Conservation (phyloP, 208 protist genomes). For the Leishmania mexicana region DNA sequence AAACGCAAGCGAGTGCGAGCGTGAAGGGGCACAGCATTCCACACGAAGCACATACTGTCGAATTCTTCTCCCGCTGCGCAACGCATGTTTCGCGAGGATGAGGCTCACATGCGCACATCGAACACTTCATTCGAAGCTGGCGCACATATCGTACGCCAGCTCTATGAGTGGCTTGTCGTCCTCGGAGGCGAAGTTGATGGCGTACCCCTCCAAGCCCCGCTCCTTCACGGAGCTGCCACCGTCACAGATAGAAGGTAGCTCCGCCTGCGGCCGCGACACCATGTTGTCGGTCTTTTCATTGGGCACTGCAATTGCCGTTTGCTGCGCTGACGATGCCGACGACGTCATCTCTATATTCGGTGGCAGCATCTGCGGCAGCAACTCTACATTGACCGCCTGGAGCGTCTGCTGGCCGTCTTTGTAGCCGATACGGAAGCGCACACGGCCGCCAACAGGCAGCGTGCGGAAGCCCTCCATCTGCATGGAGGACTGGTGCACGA, state of each 20-base stretch:
- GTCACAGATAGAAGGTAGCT: not conserved
- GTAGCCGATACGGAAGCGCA: slow-evolving; percentile 59
- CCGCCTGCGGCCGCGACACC: not conserved
- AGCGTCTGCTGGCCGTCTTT: slow-evolving; percentile 44
- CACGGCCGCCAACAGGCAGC: slow-evolving; percentile 49
- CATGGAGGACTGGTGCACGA: slow-evolving; percentile 73
- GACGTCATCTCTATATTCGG: not conserved
- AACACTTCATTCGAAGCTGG: not conserved
- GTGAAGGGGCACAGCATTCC: not conserved
- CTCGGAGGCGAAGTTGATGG: not conserved
- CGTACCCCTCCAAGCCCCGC: not conserved
- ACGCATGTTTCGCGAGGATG: not conserved
- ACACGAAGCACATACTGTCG: not conserved
- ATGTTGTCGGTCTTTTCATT: not conserved
- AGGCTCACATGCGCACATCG: no score
- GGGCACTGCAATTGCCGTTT: not conserved
- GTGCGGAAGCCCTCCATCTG: slow-evolving; percentile 63
- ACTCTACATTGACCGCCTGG: slow-evolving; percentile 57
- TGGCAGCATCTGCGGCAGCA: slow-evolving; percentile 32
- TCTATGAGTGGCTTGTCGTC: slow-evolving; percentile 16
- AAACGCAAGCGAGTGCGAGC: not conserved
- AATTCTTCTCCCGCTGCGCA: not conserved
- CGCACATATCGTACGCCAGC: slow-evolving; percentile 14
- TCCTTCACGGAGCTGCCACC: not conserved
- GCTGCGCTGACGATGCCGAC: not conserved